phyloP scores from a whole-genome alignment of 345 rosid species.

The Reutealis trisperma region DNA sequence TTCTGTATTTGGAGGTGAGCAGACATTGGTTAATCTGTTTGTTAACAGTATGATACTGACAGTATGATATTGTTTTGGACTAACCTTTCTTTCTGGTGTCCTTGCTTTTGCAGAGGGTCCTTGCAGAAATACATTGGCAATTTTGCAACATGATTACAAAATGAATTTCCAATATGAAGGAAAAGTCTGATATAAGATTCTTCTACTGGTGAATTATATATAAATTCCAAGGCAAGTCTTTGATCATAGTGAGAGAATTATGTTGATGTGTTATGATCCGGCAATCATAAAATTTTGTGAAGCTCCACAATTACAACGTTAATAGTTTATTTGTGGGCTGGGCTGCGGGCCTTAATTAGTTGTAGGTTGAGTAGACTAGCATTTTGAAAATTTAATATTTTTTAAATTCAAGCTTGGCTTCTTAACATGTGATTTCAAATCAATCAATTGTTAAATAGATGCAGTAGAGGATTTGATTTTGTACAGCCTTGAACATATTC shows the following conservation, averaged over 20 bases:
- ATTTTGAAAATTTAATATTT: no score
- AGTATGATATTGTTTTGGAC: background rate
- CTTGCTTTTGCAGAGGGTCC: conserved; percentile 78
- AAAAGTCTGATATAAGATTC: conserved; percentile 57
- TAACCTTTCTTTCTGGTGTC: conserved; percentile 13
- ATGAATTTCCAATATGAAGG: conserved; percentile 77
- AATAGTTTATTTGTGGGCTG: no score
- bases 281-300: background rate
- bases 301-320: background rate
- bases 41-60: background rate
- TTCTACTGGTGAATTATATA: conserved; percentile 5
- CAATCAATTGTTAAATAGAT: no score
- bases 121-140: conserved; percentile 72
- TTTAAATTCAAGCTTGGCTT: no score
- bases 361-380: no score
- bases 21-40: background rate
- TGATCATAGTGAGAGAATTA: background rate
- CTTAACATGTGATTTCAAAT: no score
- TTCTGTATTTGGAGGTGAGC: conserved; percentile 78
- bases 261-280: background rate
- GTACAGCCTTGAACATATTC: no score
- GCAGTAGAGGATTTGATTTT: no score
- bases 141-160: conserved; percentile 77
- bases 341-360: no score
- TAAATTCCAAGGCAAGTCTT: background rate